Evolutionary conservation across 148 eudicot species (phyloP).

Genomic region (Amaranthus hypochondriacus): DNA sequence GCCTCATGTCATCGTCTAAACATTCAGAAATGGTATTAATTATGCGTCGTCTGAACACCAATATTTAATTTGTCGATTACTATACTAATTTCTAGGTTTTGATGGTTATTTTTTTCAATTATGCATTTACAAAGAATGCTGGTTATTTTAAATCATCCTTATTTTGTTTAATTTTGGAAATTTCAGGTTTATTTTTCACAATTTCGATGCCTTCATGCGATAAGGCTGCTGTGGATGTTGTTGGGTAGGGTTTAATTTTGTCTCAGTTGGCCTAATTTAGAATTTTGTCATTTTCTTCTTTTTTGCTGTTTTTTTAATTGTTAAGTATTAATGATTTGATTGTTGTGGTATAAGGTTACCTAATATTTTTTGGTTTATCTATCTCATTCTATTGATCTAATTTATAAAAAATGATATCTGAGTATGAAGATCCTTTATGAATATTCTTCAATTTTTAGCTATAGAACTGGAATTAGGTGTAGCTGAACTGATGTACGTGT

Average conservation of each 20-base stretch:
- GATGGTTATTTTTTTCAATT: background rate
- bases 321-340: slow-evolving; percentile 20
- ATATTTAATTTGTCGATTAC: background rate
- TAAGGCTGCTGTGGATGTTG: slow-evolving; percentile 1
- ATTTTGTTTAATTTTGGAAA: background rate
- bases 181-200: slow-evolving; percentile 8
- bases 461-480: slow-evolving; percentile 10
- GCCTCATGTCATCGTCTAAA: slow-evolving; percentile 6
- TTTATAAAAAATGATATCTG: too few species aligned
- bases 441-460: slow-evolving; percentile 1
- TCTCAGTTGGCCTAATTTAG: background rate
- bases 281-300: slow-evolving; percentile 1
- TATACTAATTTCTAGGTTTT: background rate
- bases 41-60: too few species aligned
- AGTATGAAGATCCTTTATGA: background rate
- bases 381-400: slow-evolving; percentile 1
- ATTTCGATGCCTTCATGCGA: background rate
- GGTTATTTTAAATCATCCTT: background rate
- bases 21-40: background rate
- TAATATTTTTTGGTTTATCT: slow-evolving; percentile 2
- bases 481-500: background rate
- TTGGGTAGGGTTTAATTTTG: slow-evolving; percentile 8
- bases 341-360: slow-evolving; percentile 11
- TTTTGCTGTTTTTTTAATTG: slow-evolving; percentile 1
- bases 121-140: background rate